Evolutionary conservation across 768 basidiomycete genomes (phyloP), one percentile per base, ranked within the genome.

Genomic region (Serendipita vermifera): DNA sequence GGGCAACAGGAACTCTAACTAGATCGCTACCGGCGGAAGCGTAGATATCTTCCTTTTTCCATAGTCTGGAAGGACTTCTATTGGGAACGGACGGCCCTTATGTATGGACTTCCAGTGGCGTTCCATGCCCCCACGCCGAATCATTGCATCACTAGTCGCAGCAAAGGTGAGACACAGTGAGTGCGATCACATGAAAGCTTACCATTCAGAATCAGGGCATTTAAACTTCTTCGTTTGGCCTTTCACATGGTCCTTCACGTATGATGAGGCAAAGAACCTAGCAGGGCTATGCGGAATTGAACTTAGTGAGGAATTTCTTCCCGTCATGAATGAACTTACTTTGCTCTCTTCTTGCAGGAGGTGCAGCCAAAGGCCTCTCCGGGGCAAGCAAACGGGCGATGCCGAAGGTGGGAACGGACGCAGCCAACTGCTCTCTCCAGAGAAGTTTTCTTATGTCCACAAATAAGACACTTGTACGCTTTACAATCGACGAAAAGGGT

Each of bases 311-410:
- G 9, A 36, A 36, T n/a, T n/a, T 9, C n/a, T 9, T n/a, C 9
- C 9, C n/a, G 9, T 9, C 9, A 9, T 9, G n/a, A 9, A 51
- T 20, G 24, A 9, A 29, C 46, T 51, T 29, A 51, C 46, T 29
- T 15, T 7, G 46, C 24, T 9, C 7, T 43, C 9, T 51, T 29
- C 4, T 9, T 7, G 22, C 46, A 51, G 7, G 9, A 7, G 7
- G 9, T n/a, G 27, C 46, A 51, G n/a, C 46, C 15, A 26, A 22
- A 20, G 9, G 7, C 29, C 6, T 7, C 7, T 9, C 46, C 46
- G 20, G 20, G 9, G 31, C 46, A 51, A 26, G 22, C 46, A 51
- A 51, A 51, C 7, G 46, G 46, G 24, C 46, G 46, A 51, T 51
- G 46, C 5, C 27, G 15, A 7, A 51, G 7, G n/a, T 29, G 27